These are phyloP conservation scores for Daldinia concentrica DNA, from an alignment of 495 filamentous ascomycete genomes.

Conservation along the genomic window DNA sequence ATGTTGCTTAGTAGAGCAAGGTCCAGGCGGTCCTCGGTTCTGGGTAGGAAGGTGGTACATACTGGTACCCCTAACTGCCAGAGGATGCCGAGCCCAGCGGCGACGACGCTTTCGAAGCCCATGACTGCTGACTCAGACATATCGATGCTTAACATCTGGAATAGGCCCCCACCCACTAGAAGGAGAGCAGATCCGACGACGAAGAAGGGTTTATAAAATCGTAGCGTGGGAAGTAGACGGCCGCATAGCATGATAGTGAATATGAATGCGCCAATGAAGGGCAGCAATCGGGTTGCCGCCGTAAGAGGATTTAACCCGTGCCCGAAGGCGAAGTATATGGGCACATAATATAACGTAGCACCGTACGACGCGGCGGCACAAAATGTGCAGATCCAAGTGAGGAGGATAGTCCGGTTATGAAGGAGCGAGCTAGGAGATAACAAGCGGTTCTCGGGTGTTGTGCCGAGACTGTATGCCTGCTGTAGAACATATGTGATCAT, in stretches of 20 bases:
- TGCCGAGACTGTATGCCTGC: constrained; percentile 56
- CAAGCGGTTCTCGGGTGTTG: constrained; percentile 55
- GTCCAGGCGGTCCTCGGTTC: constrained; percentile 49
- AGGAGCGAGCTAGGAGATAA: constrained; percentile 60
- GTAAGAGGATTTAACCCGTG: constrained; percentile 48
- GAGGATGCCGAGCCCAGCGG: constrained; percentile 58
- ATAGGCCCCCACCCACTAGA: constrained; percentile 59
- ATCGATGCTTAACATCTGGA: constrained; percentile 54
- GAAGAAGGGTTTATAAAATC: constrained; percentile 69
- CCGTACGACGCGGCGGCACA: constrained; percentile 47
- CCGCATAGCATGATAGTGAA: constrained; percentile 49
- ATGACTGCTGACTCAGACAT: constrained; percentile 55
- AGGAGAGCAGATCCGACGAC: constrained; percentile 57
- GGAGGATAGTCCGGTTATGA: constrained; percentile 21
- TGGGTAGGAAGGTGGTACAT: constrained; percentile 58
- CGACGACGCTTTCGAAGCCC: constrained; percentile 62
- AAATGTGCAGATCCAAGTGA: constrained; percentile 34
- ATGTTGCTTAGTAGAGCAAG: constrained; percentile 63
- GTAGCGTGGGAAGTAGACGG: constrained; percentile 55
- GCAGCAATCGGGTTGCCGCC: constrained; percentile 56
- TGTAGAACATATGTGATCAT: constrained; percentile 34
- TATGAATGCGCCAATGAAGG: constrained; percentile 10
- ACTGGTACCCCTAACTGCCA: constrained; percentile 60
- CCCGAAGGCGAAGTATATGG: constrained; percentile 61
- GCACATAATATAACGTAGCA: constrained; percentile 61